Conservation (phyloP, 1,284 basidiomycete genomes). For the Moesziomyces antarcticus region DNA sequence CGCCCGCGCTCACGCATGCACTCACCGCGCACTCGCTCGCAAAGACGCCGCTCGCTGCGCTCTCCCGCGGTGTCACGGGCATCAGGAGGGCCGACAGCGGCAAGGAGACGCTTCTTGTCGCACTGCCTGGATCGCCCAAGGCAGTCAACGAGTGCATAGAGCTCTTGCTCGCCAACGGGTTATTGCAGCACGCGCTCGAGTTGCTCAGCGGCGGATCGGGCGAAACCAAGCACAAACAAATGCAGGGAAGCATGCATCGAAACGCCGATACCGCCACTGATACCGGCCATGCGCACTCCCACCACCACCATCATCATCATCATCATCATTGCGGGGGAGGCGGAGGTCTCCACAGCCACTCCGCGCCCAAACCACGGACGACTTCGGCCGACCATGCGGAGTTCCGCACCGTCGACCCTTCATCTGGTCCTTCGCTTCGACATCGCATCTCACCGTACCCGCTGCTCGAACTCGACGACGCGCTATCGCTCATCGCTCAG, state of each 20-base stretch:
- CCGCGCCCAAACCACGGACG: slow-evolving; percentile 43
- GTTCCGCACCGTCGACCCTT: slow-evolving; percentile 76
- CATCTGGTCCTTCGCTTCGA: slow-evolving; percentile 62
- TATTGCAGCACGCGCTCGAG: slow-evolving; percentile 79
- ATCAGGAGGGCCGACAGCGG: slow-evolving; percentile 66
- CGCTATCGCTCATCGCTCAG: slow-evolving; percentile 73
- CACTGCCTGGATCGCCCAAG: slow-evolving; percentile 84
- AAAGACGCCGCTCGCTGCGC: slow-evolving; percentile 81
- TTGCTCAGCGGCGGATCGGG: slow-evolving; percentile 79
- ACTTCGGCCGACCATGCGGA: slow-evolving; percentile 30
- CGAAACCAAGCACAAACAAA: slow-evolving; percentile 72
- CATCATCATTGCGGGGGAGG: slow-evolving; percentile 57
- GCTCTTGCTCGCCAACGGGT: slow-evolving; percentile 72
- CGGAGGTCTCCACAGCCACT: slow-evolving; percentile 34
- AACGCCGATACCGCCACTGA: slow-evolving; percentile 12
- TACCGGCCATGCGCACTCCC: slow-evolving; percentile 21
- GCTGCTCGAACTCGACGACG: slow-evolving; percentile 76
- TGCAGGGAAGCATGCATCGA: slow-evolving; percentile 23
- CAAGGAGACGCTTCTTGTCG: slow-evolving; percentile 76
- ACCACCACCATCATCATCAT: slow-evolving; percentile 68
- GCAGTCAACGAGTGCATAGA: slow-evolving; percentile 83
- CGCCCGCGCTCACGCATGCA: slow-evolving; percentile 82
- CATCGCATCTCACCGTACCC: slow-evolving; percentile 78
- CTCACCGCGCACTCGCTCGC: slow-evolving; percentile 77
- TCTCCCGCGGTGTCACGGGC: slow-evolving; percentile 83